A percentile compares a stretch with the other conserved stretches of the same genome.
Conservation (phyloP, 2,329 filamentous ascomycete genomes). For the Colletotrichum sp. region DNA sequence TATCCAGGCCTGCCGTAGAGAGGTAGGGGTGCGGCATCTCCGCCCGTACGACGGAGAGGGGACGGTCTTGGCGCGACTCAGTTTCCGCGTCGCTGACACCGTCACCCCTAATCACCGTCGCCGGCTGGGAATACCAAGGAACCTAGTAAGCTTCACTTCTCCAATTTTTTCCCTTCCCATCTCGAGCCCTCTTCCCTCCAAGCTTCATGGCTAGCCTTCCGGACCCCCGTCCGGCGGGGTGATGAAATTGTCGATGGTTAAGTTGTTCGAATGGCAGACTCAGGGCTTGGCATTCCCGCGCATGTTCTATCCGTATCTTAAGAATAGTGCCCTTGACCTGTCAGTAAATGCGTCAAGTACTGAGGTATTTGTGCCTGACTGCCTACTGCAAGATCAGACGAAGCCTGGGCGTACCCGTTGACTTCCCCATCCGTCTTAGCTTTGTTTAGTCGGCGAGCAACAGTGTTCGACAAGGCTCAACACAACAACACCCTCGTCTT, state of each 20-base stretch:
- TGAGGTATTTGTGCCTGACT: background rate
- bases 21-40: background rate
- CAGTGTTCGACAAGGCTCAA: constrained; percentile 12
- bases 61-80: constrained; percentile 14
- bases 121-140: constrained; percentile 5
- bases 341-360: background rate
- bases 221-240: background rate
- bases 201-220: background rate
- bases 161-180: background rate
- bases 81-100: background rate
- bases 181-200: background rate
- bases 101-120: background rate
- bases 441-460: background rate
- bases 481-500: background rate
- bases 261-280: constrained; percentile 6
- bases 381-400: constrained; percentile 1
- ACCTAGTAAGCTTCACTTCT: constrained; percentile 18
- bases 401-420: background rate
- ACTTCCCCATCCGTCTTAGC: background rate
- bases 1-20: background rate
- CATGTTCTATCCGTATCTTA: background rate
- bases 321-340: background rate
- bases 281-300: constrained; percentile 5
- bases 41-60: background rate
- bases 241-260: background rate